phyloP scores from a whole-genome alignment of 1,284 basidiomycete species.

The Tremellales sp. region DNA sequence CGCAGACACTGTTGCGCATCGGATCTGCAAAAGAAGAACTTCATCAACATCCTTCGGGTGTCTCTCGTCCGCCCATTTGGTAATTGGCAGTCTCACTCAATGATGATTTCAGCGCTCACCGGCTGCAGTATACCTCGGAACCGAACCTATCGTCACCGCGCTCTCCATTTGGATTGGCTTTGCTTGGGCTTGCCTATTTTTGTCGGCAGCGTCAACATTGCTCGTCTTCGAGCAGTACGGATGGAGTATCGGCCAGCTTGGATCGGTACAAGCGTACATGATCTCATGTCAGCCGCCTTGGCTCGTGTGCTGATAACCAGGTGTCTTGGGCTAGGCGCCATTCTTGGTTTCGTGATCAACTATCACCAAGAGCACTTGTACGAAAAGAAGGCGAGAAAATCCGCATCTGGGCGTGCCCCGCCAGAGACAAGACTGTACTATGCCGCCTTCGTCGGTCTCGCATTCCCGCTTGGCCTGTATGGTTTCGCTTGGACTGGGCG shows the following conservation, averaged over 20 bases:
- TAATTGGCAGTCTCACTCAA: slow-evolving; percentile 16
- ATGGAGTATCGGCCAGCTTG: slow-evolving; percentile 31
- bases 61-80: slow-evolving; percentile 42
- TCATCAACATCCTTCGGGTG: slow-evolving; percentile 33
- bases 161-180: slow-evolving; percentile 51
- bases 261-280: slow-evolving; percentile 29
- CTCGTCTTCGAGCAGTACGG: slow-evolving; percentile 41
- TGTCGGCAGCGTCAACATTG: slow-evolving; percentile 29
- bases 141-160: slow-evolving; percentile 51
- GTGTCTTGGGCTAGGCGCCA: slow-evolving; percentile 57
- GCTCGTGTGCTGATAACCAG: slow-evolving; percentile 10
- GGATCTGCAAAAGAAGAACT: slow-evolving; percentile 39
- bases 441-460: slow-evolving; percentile 38
- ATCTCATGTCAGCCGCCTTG: not conserved
- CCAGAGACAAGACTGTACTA: slow-evolving; percentile 52
- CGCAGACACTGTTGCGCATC: slow-evolving; percentile 35
- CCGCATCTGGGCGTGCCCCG: slow-evolving; percentile 41
- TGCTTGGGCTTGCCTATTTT: slow-evolving; percentile 43
- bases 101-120: not conserved
- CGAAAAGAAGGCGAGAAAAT: slow-evolving; percentile 15
- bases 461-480: slow-evolving; percentile 36
- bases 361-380: slow-evolving; percentile 41
- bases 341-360: slow-evolving; percentile 67
- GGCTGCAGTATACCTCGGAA: slow-evolving; percentile 41
- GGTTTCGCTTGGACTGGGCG: slow-evolving; percentile 43